Evolutionary conservation across 2,329 filamentous ascomycete species (phyloP).

Genomic region (Capronia americana): DNA sequence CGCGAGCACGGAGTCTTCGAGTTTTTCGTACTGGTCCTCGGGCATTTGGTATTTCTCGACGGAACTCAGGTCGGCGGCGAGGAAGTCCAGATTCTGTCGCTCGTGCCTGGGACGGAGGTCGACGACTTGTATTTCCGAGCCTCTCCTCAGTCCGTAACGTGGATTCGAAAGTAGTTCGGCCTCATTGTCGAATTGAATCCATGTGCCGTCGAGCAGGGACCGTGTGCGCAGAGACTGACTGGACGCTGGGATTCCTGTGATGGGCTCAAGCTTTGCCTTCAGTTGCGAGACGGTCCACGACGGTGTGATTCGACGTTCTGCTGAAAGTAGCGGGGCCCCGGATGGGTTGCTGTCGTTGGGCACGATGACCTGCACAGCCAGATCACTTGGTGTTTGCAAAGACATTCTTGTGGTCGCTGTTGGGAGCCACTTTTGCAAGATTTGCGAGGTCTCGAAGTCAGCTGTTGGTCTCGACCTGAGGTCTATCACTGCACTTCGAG

Average conservation of each 20-base stretch:
- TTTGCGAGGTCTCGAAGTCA: not conserved
- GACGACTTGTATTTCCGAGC: slow-evolving; percentile 53
- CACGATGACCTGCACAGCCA: slow-evolving; percentile 38
- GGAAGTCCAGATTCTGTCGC: slow-evolving; percentile 74
- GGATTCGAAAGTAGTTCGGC: slow-evolving; percentile 28
- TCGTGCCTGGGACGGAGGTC: slow-evolving; percentile 62
- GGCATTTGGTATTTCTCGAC: slow-evolving; percentile 93
- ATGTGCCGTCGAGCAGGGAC: slow-evolving; percentile 39
- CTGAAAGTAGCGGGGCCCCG: slow-evolving; percentile 57
- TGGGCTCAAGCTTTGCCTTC: slow-evolving; percentile 85
- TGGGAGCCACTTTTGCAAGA: not conserved
- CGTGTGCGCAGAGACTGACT: slow-evolving; percentile 78
- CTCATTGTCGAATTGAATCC: slow-evolving; percentile 28
- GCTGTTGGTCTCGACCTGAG: not conserved
- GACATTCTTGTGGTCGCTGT: slow-evolving; percentile 7
- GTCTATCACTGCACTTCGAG: not conserved
- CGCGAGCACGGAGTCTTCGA: slow-evolving; percentile 84
- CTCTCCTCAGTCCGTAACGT: slow-evolving; percentile 46
- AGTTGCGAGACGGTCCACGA: slow-evolving; percentile 87
- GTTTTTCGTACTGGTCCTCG: slow-evolving; percentile 81
- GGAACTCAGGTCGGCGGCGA: slow-evolving; percentile 70
- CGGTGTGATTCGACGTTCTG: slow-evolving; percentile 89
- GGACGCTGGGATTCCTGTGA: slow-evolving; percentile 86
- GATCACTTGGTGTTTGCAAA: slow-evolving; percentile 33
- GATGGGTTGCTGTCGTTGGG: slow-evolving; percentile 38